A percentile compares a stretch with the other conserved stretches of the same genome.
Evolutionary conservation across 148 eudicot genomes (phyloP).

Genomic region (Camellia granthamiana): DNA sequence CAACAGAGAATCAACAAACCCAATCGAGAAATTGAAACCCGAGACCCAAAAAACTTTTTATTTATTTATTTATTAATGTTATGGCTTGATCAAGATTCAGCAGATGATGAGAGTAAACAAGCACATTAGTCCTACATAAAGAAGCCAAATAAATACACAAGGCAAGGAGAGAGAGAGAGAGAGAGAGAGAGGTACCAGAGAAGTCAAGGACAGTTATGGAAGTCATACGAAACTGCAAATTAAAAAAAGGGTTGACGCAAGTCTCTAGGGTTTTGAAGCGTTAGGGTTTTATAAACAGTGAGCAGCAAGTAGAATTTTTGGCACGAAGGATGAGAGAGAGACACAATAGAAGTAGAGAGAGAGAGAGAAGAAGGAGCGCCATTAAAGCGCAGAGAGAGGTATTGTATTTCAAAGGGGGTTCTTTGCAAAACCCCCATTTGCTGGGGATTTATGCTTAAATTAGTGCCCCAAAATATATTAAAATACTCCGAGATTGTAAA

Average conservation of each 20-base stretch:
- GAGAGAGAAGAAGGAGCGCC: constrained; percentile 2
- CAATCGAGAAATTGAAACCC: background rate
- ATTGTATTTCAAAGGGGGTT: constrained; percentile 8
- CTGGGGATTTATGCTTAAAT: constrained; percentile 11
- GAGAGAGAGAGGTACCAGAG: constrained; percentile 6
- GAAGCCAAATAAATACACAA: background rate
- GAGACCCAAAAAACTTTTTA: background rate
- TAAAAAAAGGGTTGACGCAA: background rate
- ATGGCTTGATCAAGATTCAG: constrained; percentile 3
- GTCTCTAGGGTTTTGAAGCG: constrained; percentile 2
- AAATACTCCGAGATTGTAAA: constrained; percentile 10
- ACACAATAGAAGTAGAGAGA: background rate
- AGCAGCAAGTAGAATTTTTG: background rate
- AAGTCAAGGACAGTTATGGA: constrained; percentile 13
- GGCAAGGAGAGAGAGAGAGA: background rate
- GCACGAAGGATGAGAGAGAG: background rate
- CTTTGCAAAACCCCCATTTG: constrained; percentile 14
- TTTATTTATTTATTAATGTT: background rate
- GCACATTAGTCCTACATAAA: background rate
- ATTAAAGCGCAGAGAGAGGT: constrained; percentile 6
- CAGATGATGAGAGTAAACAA: background rate
- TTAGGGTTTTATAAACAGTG: constrained; percentile 6
- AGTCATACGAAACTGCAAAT: background rate
- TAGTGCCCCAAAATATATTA: constrained; percentile 18
- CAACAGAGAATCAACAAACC: background rate